Evolutionary conservation across 2,329 filamentous ascomycete species (phyloP).

Genomic region (Trichophyton schoenleinii): DNA sequence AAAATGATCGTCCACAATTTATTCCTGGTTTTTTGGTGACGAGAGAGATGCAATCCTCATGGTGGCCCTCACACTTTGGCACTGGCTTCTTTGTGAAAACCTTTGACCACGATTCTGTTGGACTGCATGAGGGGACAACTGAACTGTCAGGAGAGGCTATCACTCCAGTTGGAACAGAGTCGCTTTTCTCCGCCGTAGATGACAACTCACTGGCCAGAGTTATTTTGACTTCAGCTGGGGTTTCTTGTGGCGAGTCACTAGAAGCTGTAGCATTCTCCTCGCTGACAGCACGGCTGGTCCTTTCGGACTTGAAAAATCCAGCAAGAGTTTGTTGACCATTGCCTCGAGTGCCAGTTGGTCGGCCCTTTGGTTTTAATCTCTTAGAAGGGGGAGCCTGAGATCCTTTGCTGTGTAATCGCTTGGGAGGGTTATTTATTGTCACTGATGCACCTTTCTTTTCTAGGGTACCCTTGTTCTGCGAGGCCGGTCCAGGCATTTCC

Average conservation of each 20-base stretch:
- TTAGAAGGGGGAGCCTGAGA: background rate
- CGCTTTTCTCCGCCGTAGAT: background rate
- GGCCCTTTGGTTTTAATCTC: background rate
- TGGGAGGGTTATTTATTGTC: background rate
- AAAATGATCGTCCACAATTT: conserved; percentile 59
- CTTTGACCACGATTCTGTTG: conserved; percentile 66
- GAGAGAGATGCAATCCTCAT: conserved; percentile 71
- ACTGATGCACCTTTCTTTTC: background rate
- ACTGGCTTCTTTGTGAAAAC: conserved; percentile 61
- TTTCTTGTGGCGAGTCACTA: background rate
- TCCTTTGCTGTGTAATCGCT: background rate
- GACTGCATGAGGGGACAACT: background rate
- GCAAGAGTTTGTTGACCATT: conserved; percentile 3
- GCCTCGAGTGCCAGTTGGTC: background rate
- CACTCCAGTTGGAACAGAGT: background rate
- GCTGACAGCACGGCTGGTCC: conserved; percentile 6
- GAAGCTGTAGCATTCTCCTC: background rate
- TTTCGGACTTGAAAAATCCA: conserved; percentile 1
- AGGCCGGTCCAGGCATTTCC: background rate
- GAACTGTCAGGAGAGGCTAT: background rate
- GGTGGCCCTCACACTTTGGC: conserved; percentile 70
- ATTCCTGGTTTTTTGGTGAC: conserved; percentile 79
- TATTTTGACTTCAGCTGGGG: background rate
- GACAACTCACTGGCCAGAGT: background rate
- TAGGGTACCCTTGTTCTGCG: background rate